phyloP scores from a whole-genome alignment of 169 alveolate species.

The Cystoisospora suis region DNA sequence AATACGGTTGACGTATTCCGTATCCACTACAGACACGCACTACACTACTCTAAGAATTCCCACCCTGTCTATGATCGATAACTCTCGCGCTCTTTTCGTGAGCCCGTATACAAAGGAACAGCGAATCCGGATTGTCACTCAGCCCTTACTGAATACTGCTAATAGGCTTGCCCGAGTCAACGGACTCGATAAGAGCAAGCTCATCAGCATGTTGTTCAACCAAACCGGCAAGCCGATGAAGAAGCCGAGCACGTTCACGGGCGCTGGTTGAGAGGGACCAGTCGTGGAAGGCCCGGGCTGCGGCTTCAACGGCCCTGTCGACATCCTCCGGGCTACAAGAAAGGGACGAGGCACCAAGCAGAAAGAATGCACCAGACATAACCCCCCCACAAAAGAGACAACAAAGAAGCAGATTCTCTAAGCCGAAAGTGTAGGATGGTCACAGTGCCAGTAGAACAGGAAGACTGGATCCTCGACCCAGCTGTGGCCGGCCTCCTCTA shows the following conservation, averaged over 20 bases:
- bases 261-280: constrained; percentile 79
- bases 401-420: no score
- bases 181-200: constrained; percentile 81
- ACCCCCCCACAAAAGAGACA: no score
- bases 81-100: no score
- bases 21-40: not conserved
- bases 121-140: no score
- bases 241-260: constrained; percentile 69
- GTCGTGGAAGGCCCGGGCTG: constrained; percentile 78
- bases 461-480: no score
- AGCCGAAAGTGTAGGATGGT: no score
- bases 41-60: not conserved
- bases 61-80: no score
- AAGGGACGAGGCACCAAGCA: no score
- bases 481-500: no score
- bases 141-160: constrained; percentile 61
- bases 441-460: no score
- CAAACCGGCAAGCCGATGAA: constrained; percentile 80
- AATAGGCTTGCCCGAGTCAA: constrained; percentile 87
- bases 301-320: constrained; percentile 85
- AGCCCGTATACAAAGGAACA: no score
- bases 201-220: constrained; percentile 78
- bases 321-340: constrained; percentile 79
- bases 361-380: no score
- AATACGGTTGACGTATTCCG: not conserved